phyloP scores from a whole-genome alignment of 2,329 filamentous ascomycete genomes.

The Aspergillus fumigatus region DNA sequence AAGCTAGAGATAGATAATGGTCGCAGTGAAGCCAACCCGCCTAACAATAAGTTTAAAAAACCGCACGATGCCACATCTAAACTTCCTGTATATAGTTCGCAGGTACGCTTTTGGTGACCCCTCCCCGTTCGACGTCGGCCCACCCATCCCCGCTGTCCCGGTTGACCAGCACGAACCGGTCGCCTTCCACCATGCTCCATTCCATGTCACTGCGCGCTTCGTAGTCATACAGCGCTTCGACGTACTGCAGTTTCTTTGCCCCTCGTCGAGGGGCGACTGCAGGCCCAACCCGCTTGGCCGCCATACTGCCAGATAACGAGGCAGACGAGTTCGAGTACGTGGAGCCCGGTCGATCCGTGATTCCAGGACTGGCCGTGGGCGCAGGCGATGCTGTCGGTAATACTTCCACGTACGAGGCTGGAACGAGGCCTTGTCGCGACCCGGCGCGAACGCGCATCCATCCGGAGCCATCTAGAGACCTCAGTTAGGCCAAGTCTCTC shows the following conservation, averaged over 20 bases:
- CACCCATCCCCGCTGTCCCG: constrained; percentile 90
- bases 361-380: constrained; percentile 24
- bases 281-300: constrained; percentile 78
- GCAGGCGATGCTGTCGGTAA: constrained; percentile 45
- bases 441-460: constrained; percentile 82
- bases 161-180: constrained; percentile 83
- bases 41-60: background rate
- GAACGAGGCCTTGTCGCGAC: constrained; percentile 74
- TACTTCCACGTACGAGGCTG: constrained; percentile 76
- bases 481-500: background rate
- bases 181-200: constrained; percentile 85
- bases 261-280: constrained; percentile 86
- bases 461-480: constrained; percentile 69
- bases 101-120: constrained; percentile 80
- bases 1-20: background rate
- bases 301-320: constrained; percentile 56
- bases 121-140: constrained; percentile 93
- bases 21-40: background rate
- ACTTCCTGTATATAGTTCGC: constrained; percentile 86
- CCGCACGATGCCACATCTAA: constrained; percentile 27
- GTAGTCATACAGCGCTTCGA: constrained; percentile 91
- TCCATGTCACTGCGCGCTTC: constrained; percentile 78
- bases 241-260: constrained; percentile 90
- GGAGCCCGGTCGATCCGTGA: constrained; percentile 60
- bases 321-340: constrained; percentile 73